Evolutionary conservation across 2,329 filamentous ascomycete species (phyloP), one percentile per base, ranked within the genome.

Genomic region (Laburnicola sp.): DNA sequence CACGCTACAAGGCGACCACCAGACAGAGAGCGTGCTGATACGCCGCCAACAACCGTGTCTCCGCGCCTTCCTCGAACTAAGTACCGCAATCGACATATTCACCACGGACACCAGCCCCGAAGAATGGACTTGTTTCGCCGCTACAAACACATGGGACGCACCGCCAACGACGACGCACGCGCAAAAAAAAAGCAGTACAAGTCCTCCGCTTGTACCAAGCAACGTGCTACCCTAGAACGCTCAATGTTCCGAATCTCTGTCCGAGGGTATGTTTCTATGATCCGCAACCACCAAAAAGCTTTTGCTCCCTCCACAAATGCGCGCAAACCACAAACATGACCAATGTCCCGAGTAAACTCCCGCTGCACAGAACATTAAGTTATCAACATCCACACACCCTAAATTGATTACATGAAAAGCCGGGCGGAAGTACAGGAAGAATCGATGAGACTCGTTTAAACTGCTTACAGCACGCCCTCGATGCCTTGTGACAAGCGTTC

Each of bases 401-500:
- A 32, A 16, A 42, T 48, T 31, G 16, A 30, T 31, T 45, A 43
- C 41, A 43, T 32, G 38, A 39, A 42, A 31, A 11, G 16, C 8
- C n/a, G 11, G 34, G 43, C 47, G 30, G 6, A 46, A 31, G 22
- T 26, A 30, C 27, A 25, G 11, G 32, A 26, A 35, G 11, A 27
- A 31, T 32, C 6, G 26, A 37, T 10, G 22, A 11, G 21, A 16
- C 10, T n/a, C n/a, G n/a, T n/a, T n/a, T n/a, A n/a, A n/a, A n/a
- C n/a, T n/a, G n/a, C 21, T 26, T 57, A 71, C 22, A 57, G 49
- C 48, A 71, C 45, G 21, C 70, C 70, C 45, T 73, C 70, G 21
- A 72, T 65, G 30, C 82, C 82, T 61, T 81, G 78, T 6, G 87
- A 80, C 41, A 97, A 79, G 55, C 88, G 83, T 57, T 93, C 89